Percentiles rank a stretch among this genome's conserved stretches.
These are phyloP conservation scores for Backusella circina DNA, from an alignment of 192 early-diverging fungal species.

Conservation along the genomic window DNA sequence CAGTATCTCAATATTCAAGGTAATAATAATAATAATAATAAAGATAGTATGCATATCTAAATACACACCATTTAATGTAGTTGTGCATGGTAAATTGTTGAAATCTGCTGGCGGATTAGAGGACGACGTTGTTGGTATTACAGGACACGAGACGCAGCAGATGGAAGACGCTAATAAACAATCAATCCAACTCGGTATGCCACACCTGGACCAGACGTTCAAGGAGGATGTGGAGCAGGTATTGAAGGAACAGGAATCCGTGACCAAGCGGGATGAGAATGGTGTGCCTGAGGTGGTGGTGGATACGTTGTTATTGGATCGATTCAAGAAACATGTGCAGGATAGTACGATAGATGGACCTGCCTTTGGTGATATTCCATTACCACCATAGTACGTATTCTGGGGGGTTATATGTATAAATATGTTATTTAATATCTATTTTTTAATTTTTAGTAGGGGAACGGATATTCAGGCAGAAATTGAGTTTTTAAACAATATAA, in stretches of 20 bases:
- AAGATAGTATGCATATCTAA: no score
- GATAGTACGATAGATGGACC: conserved; percentile 58
- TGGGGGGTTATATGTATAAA: not conserved
- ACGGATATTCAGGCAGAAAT: conserved; percentile 78
- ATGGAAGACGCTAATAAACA: conserved; percentile 82
- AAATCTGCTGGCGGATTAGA: conserved; percentile 41
- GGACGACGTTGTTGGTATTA: conserved; percentile 68
- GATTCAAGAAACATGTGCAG: conserved; percentile 15
- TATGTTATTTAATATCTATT: not conserved
- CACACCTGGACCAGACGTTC: conserved; percentile 69
- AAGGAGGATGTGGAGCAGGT: conserved; percentile 79
- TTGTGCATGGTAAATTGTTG: conserved; percentile 30
- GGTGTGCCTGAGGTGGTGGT: not conserved
- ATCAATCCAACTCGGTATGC: conserved; percentile 64
- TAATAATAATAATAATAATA: not conserved
- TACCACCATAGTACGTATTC: conserved; percentile 62
- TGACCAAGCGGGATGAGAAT: not conserved
- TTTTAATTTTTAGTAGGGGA: conserved; percentile 54
- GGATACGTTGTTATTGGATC: not conserved
- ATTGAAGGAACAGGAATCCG: conserved; percentile 48
- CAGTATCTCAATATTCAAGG: conserved; percentile 81
- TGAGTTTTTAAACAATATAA: conserved; percentile 68
- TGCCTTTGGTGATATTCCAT: conserved; percentile 58
- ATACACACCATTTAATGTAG: not conserved
- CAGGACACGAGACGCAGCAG: conserved; percentile 66